These are phyloP conservation scores for Heteromeles arbutifolia DNA, from an alignment of 306 rosid genomes.

Conservation along the genomic window DNA sequence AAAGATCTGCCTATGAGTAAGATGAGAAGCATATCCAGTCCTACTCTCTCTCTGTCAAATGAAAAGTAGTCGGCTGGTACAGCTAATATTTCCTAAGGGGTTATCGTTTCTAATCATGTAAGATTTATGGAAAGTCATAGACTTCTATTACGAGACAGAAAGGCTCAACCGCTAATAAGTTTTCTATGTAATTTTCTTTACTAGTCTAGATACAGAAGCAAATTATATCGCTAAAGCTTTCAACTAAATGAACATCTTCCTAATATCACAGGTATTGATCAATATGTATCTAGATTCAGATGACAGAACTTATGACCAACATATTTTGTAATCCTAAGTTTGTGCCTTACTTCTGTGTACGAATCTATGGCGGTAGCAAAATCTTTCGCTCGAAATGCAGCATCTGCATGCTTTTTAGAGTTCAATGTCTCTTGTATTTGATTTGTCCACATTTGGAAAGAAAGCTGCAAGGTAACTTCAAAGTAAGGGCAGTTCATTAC, in stretches of 20 bases:
- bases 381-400: slow-evolving; percentile 81
- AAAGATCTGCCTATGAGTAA: background rate
- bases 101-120: background rate
- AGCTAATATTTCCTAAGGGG: background rate
- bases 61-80: background rate
- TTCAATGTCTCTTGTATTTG: slow-evolving; percentile 93
- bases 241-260: background rate
- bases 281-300: slow-evolving; percentile 12
- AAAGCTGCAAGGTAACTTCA: slow-evolving; percentile 55
- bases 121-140: background rate
- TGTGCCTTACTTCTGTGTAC: slow-evolving; percentile 72
- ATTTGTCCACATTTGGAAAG: slow-evolving; percentile 98
- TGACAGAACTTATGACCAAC: background rate
- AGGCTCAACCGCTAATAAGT: too few species aligned
- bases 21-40: background rate
- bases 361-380: slow-evolving; percentile 57
- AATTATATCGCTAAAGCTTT: background rate
- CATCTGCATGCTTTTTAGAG: slow-evolving; percentile 82
- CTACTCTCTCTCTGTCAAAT: background rate
- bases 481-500: background rate
- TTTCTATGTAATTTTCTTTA: too few species aligned
- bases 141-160: background rate
- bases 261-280: background rate
- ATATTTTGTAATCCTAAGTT: slow-evolving; percentile 1
- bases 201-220: background rate